Conservation (phyloP, 2,329 filamentous ascomycete species). For the Calonectria montana region DNA sequence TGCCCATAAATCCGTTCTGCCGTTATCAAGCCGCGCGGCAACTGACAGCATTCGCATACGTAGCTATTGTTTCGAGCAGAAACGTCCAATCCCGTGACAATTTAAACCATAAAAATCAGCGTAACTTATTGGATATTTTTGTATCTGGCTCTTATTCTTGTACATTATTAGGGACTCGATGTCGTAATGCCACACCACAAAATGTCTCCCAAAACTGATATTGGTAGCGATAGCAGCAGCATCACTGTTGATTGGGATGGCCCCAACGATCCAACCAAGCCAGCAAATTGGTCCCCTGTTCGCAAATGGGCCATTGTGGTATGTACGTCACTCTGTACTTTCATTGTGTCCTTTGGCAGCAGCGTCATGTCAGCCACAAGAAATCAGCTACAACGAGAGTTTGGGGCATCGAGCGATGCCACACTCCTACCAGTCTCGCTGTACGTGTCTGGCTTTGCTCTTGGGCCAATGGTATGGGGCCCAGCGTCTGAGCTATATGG, state of each 20-base stretch:
- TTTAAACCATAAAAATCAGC: neutral
- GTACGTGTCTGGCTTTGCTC: neutral
- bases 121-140: neutral
- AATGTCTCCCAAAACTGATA: neutral
- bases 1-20: too few species aligned
- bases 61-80: too few species aligned
- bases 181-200: neutral
- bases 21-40: too few species aligned
- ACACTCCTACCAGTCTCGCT: neutral
- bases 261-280: neutral
- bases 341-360: neutral
- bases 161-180: neutral
- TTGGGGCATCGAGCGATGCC: neutral
- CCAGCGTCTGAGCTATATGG: slow-evolving; percentile 1
- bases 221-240: neutral
- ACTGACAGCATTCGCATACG: too few species aligned
- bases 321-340: neutral
- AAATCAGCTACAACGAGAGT: neutral
- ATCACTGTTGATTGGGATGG: neutral
- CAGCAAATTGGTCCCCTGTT: neutral
- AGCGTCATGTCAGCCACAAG: neutral
- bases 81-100: too few species aligned
- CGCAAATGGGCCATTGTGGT: slow-evolving; percentile 1
- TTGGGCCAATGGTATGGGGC: neutral
- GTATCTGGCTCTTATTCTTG: neutral